Conservation (phyloP, 257 asterid species). For the Solanum dulcamara region DNA sequence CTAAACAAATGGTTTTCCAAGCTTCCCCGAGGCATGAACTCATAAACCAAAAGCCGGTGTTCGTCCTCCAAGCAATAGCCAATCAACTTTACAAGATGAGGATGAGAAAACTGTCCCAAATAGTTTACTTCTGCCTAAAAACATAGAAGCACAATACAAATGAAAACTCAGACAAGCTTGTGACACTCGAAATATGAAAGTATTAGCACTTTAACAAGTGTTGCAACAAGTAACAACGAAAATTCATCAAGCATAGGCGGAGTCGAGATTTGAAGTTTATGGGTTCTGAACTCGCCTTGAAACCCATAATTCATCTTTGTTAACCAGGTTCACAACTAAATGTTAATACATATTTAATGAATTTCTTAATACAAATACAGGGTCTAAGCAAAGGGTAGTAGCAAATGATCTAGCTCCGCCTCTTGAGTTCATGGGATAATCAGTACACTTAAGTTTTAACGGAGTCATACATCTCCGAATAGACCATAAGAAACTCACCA, state of each 20-base stretch:
- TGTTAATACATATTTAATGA: not conserved
- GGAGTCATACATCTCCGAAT: not conserved
- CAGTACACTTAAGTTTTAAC: not conserved
- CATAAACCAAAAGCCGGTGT: constrained; percentile 21
- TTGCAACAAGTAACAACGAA: not conserved
- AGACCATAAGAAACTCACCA: constrained; percentile 41
- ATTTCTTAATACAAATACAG: not conserved
- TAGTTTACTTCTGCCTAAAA: constrained; percentile 8
- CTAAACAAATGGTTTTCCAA: constrained; percentile 21
- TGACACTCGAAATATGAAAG: not conserved
- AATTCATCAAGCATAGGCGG: not conserved
- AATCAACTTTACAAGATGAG: constrained; percentile 6
- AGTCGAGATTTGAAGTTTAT: not conserved
- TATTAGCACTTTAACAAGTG: not conserved
- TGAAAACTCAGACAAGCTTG: not conserved
- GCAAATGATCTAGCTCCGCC: not conserved
- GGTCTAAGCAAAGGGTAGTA: not conserved
- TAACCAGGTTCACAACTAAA: not conserved
- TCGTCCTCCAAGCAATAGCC: constrained; percentile 23
- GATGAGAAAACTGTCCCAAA: constrained; percentile 13
- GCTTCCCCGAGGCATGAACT: constrained; percentile 20
- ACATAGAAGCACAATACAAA: not conserved
- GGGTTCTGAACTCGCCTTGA: not conserved
- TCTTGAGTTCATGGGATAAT: not conserved
- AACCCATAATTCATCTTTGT: not conserved